Base-by-base conservation (phyloP, 768 basidiomycete species). In the Chiua virens region DNA sequence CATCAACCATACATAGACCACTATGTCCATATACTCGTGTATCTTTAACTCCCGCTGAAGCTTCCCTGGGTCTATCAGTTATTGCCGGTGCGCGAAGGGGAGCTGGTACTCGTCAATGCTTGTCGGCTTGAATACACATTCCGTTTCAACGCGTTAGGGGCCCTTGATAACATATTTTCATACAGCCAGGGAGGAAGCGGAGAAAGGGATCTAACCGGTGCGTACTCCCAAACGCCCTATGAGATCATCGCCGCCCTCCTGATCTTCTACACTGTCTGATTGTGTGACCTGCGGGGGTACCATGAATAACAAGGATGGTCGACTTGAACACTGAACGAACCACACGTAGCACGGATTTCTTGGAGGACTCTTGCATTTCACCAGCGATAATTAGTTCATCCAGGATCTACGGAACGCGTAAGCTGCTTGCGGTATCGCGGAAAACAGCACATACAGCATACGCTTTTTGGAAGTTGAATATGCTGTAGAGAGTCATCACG, bases 391-490 rank as follows among this genome's bases (percentile, higher is more conserved):
- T 83, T 38, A 98, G 78, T 68, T 98, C 95, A 63, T 98, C 96
- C 34, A 98, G 73, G 52, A 98, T 83, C 87, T 90, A 46, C 34
- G 34, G 1, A 15, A 40, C 32, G 10, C 27, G 38, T 56, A 7
- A 61, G 47, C 47, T 5, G 18, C 21, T 32, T 23, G 41, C 4
- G 10, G 20, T 8, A 25, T 32, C 13, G 22, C n/a, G n/a, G 13
- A 51, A 44, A 38, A 15, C 25, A 40, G 18, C 17, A 35, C 75
- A 40, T 54, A 90, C 94, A 5, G 90, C 84, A 66, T 93, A 97
- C 2, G 95, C 96, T 68, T 93, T 91, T 66, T 98, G 90, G 67
- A 98, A 98, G 74, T 97, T 97, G 81, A 97, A 98, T 59, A 98
- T 96, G 47, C 92, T 94, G 35, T 41, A 45, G 34, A 43, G 8